Evolutionary conservation across 352 stramenopile genomes (phyloP).

Genomic region (Phytophthora constricta): DNA sequence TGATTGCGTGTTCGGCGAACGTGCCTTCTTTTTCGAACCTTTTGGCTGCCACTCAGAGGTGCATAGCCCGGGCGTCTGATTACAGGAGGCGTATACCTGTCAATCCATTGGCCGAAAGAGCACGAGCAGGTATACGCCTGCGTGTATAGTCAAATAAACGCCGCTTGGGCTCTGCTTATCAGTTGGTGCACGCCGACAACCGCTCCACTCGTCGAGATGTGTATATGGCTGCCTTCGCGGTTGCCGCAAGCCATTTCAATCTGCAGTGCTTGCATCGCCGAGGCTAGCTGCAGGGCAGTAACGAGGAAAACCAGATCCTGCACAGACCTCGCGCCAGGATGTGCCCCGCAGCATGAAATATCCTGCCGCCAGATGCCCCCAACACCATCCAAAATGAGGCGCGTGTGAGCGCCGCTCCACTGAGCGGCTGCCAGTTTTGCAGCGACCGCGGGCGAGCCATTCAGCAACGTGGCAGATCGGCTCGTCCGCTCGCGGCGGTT

Average conservation of each 20-base stretch:
- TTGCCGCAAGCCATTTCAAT: too few species aligned
- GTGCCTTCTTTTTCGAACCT: slow-evolving; percentile 29
- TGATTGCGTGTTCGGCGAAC: slow-evolving; percentile 29
- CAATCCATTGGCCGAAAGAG: too few species aligned
- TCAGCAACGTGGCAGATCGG: too few species aligned
- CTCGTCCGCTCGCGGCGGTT: too few species aligned
- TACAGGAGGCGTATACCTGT: background rate
- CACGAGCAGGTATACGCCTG: background rate
- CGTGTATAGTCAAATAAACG: background rate
- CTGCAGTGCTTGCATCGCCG: too few species aligned
- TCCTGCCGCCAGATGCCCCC: slow-evolving; percentile 3
- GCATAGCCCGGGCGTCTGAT: background rate
- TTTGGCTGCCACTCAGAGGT: slow-evolving; percentile 6
- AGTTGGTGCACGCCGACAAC: too few species aligned
- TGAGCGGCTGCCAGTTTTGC: background rate
- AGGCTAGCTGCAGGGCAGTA: slow-evolving; percentile 9
- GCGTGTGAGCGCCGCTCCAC: too few species aligned
- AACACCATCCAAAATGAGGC: background rate
- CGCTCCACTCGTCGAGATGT: too few species aligned
- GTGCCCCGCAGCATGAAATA: slow-evolving; percentile 7
- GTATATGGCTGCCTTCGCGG: too few species aligned
- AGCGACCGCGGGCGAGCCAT: too few species aligned
- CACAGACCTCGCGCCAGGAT: slow-evolving; percentile 18
- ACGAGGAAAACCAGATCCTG: background rate
- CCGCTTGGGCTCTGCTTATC: too few species aligned